These are phyloP conservation scores for Cucumis variabilis DNA, from an alignment of 331 rosid species.

Conservation along the genomic window DNA sequence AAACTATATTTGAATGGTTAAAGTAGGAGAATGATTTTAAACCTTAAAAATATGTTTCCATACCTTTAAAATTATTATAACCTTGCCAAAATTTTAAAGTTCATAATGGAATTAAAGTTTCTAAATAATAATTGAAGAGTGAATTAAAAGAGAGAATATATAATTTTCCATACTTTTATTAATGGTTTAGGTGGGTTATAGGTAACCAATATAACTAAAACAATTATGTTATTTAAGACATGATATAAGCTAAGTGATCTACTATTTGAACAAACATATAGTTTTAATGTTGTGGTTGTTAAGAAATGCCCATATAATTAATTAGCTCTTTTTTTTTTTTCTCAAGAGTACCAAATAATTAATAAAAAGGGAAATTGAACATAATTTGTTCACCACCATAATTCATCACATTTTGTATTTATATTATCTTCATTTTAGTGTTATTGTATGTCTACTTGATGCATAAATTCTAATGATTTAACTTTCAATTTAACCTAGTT, in stretches of 20 bases:
- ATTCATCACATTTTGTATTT: too few relatives aligned
- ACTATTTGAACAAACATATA: neutral
- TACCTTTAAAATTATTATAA: too few relatives aligned
- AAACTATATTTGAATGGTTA: too few relatives aligned
- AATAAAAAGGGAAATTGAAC: neutral
- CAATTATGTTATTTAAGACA: neutral
- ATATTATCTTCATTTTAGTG: too few relatives aligned
- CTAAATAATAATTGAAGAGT: neutral
- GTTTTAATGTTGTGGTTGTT: neutral
- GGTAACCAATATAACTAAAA: neutral
- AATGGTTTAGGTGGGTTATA: slow-evolving; percentile 2
- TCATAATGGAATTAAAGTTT: neutral
- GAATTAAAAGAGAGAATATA: neutral
- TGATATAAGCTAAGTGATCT: neutral
- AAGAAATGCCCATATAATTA: neutral
- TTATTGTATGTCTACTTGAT: too few relatives aligned
- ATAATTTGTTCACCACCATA: neutral
- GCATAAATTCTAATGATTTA: too few relatives aligned
- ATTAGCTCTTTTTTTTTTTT: too few relatives aligned
- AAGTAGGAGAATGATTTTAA: too few relatives aligned
- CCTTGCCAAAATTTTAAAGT: neutral
- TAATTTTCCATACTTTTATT: neutral
- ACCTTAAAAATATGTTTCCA: too few relatives aligned
- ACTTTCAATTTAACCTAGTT: too few relatives aligned
- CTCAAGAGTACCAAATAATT: too few relatives aligned